These are phyloP conservation scores for Larix kaempferi DNA, from an alignment of 75 land plant genomes.

Conservation along the genomic window DNA sequence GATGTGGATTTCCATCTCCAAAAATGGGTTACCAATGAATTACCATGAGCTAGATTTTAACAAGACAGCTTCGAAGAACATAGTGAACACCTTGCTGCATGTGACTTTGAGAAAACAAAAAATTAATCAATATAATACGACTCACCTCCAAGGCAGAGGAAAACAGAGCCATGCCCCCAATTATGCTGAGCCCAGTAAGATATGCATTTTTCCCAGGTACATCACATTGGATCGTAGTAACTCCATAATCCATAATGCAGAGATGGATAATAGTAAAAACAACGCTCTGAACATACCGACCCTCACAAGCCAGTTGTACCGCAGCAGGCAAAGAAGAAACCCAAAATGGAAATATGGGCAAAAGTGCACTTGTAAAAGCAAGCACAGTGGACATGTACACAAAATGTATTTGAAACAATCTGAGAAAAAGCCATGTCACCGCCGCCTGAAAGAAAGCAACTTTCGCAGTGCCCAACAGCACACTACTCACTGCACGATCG, in stretches of 20 bases:
- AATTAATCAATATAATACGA: background rate
- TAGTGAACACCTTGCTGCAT: background rate
- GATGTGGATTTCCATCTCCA: background rate
- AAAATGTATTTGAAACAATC: conserved; percentile 73
- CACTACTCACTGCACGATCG: conserved; percentile 78
- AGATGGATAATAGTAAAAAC: conserved; percentile 47
- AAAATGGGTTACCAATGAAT: background rate
- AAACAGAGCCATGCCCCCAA: conserved; percentile 93
- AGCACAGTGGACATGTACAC: conserved; percentile 78
- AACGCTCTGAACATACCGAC: conserved; percentile 54
- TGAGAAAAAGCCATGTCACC: conserved; percentile 87
- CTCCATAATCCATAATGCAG: conserved; percentile 78
- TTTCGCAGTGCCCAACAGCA: conserved; percentile 78
- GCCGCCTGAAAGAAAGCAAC: conserved; percentile 81
- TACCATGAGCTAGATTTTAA: background rate
- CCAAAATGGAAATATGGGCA: conserved; percentile 83
- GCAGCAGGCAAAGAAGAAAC: conserved; percentile 74
- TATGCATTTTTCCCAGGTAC: conserved; percentile 79
- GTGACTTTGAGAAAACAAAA: background rate
- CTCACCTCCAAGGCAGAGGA: conserved; percentile 86
- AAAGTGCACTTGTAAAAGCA: conserved; percentile 63
- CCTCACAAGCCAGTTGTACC: conserved; percentile 67
- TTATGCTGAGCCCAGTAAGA: conserved; percentile 87
- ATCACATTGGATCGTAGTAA: conserved; percentile 60
- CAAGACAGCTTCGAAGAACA: background rate